Evolutionary conservation across 768 basidiomycete genomes (phyloP).

Genomic region (Collybiopsis confluens): DNA sequence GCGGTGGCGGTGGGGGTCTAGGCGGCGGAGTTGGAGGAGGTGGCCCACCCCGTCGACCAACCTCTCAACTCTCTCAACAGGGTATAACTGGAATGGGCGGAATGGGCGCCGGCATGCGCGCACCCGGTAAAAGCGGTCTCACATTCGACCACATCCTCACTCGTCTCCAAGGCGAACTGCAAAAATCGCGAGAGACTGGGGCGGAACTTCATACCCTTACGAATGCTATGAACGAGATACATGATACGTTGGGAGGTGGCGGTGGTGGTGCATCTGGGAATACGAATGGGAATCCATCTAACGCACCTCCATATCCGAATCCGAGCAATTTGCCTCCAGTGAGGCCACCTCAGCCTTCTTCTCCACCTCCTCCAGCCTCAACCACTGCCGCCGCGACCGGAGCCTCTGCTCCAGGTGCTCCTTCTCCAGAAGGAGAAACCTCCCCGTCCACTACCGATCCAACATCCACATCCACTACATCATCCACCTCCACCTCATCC

Average conservation of each 20-base stretch:
- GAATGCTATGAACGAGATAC: slow-evolving; percentile 83
- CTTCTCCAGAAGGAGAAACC: too few relatives aligned
- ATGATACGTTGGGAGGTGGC: slow-evolving; percentile 84
- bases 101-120: slow-evolving; percentile 67
- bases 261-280: too few relatives aligned
- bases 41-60: too few relatives aligned
- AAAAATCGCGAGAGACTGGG: slow-evolving; percentile 92
- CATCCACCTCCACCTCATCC: too few relatives aligned
- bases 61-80: slow-evolving; percentile 55
- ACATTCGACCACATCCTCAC: slow-evolving; percentile 91
- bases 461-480: too few relatives aligned
- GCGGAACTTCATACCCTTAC: slow-evolving; percentile 76
- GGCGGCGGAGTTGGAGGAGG: too few relatives aligned
- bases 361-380: slow-evolving; percentile 33
- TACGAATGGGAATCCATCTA: too few relatives aligned
- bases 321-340: slow-evolving; percentile 66
- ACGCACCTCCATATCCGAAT: slow-evolving; percentile 53
- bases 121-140: slow-evolving; percentile 79
- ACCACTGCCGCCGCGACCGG: slow-evolving; percentile 17
- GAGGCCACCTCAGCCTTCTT: slow-evolving; percentile 32
- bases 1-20: too few relatives aligned
- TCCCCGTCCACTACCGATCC: too few relatives aligned
- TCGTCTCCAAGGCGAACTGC: slow-evolving; percentile 88
- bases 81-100: slow-evolving; percentile 70
- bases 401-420: slow-evolving; percentile 17